These are phyloP conservation scores for Sarocladiaceae sp. DNA, from an alignment of 2,329 filamentous ascomycete species.

Conservation along the genomic window DNA sequence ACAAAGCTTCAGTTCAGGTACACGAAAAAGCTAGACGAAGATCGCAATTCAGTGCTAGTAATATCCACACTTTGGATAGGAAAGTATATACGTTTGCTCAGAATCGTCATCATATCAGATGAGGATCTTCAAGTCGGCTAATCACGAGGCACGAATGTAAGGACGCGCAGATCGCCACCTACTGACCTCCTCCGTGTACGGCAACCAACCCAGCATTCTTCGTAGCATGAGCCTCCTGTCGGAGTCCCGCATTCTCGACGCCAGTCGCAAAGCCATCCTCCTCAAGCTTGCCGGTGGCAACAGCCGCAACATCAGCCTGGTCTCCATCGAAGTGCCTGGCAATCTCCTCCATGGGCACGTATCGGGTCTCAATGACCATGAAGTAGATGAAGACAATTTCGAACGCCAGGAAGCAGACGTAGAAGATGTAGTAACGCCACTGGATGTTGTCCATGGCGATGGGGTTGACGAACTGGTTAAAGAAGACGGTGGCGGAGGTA, in stretches of 20 bases:
- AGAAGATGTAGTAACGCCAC: constrained; percentile 22
- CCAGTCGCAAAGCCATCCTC: neutral
- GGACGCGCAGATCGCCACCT: too few relatives aligned
- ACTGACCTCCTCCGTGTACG: too few relatives aligned
- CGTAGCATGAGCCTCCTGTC: neutral
- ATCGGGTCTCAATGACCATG: constrained; percentile 48
- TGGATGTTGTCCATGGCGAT: constrained; percentile 9
- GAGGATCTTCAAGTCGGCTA: too few relatives aligned
- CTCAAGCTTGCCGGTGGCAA: constrained; percentile 6
- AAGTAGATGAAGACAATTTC: constrained; percentile 41
- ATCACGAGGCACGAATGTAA: too few relatives aligned
- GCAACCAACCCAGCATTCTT: neutral
- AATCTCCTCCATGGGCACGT: constrained; percentile 49
- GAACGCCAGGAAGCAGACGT: constrained; percentile 37
- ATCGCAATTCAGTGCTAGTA: too few relatives aligned
- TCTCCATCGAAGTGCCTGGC: constrained; percentile 50
- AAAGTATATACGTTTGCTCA: too few relatives aligned
- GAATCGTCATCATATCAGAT: too few relatives aligned
- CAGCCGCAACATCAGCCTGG: constrained; percentile 19
- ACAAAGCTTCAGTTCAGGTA: too few relatives aligned
- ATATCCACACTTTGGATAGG: too few relatives aligned
- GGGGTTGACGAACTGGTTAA: constrained; percentile 30
- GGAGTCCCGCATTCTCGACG: neutral
- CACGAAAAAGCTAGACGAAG: too few relatives aligned
- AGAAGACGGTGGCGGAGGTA: constrained; percentile 22